Evolutionary conservation across 495 filamentous ascomycete genomes (phyloP).

Genomic region (Talaromyces liani): DNA sequence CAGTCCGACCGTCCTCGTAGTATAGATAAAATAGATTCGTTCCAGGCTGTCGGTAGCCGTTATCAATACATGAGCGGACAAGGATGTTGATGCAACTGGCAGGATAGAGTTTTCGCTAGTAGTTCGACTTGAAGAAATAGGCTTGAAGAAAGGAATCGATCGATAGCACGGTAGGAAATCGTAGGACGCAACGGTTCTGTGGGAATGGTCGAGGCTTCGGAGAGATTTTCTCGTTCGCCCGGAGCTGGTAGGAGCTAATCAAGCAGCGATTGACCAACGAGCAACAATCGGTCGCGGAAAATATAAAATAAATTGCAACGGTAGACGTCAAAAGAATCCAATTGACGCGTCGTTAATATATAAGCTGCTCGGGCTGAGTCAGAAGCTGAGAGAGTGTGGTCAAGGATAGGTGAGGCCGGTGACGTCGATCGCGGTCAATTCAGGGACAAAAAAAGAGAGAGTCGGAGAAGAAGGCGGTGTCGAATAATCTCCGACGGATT

Average conservation of each 20-base stretch:
- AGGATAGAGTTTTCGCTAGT: neutral
- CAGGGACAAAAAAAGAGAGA: neutral
- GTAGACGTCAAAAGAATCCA: neutral
- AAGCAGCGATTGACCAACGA: neutral
- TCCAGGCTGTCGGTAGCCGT: neutral
- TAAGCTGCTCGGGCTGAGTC: neutral
- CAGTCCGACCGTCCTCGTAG: neutral
- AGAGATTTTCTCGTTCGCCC: neutral
- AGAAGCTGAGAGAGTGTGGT: neutral
- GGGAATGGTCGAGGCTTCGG: neutral
- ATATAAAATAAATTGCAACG: neutral
- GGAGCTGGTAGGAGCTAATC: neutral
- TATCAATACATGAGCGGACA: neutral
- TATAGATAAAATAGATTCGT: neutral
- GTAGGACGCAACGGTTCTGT: neutral
- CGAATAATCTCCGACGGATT: neutral
- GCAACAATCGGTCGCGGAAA: neutral
- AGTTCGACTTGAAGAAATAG: neutral
- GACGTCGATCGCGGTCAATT: conserved; percentile 2
- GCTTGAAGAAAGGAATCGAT: neutral
- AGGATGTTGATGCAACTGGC: neutral
- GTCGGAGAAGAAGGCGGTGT: neutral
- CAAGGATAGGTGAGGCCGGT: neutral
- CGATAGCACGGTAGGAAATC: neutral
- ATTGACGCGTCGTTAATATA: neutral